Evolutionary conservation across 257 asterid species (phyloP).

Genomic region (Nicotiana tabacum): DNA sequence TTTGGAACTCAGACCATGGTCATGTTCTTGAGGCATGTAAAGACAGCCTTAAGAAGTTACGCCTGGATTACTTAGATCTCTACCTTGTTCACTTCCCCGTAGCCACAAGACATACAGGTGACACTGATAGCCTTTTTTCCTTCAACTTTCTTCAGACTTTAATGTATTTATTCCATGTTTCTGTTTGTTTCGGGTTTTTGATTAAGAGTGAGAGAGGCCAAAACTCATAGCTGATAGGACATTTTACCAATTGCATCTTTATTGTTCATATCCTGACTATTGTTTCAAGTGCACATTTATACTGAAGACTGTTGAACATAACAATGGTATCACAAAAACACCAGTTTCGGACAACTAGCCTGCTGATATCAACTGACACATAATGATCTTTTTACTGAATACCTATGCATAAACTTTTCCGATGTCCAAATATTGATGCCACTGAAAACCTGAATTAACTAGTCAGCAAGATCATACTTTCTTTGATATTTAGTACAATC

Average conservation of each 20-base stretch:
- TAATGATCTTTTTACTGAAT: neutral
- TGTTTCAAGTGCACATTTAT: neutral
- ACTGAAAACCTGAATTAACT: neutral
- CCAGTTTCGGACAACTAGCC: neutral
- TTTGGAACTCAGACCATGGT: constrained; percentile 72
- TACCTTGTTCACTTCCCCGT: constrained; percentile 64
- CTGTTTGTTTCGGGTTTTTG: neutral
- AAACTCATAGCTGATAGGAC: neutral
- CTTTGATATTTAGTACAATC: neutral
- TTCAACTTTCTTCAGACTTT: neutral
- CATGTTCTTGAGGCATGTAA: constrained; percentile 65
- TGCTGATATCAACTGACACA: neutral
- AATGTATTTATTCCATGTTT: neutral
- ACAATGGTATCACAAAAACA: neutral
- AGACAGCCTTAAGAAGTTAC: constrained; percentile 54
- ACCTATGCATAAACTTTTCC: neutral
- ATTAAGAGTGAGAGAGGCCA: neutral
- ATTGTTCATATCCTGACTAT: neutral
- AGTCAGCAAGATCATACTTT: neutral
- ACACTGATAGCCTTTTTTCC: neutral
- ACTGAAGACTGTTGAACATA: neutral
- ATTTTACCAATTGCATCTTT: neutral
- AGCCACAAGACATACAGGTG: constrained; percentile 70
- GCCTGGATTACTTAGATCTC: constrained; percentile 52
- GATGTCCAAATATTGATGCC: neutral